Conservation (phyloP, 371 early-diverging fungal genomes). For the Mortierella sp. region DNA sequence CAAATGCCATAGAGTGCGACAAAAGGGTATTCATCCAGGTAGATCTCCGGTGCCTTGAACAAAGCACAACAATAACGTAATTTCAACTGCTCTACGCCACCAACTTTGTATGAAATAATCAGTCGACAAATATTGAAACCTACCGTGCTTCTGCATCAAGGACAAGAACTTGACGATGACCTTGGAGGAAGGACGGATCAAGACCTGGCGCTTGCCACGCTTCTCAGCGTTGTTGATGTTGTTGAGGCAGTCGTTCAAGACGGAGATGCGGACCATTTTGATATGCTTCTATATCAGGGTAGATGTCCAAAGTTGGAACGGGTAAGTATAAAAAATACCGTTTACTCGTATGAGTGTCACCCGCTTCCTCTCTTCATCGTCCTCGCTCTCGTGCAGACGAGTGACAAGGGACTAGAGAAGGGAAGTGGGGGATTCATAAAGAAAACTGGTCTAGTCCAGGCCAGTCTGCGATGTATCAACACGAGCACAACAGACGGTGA, state of each 20-base stretch:
- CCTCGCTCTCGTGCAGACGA: background rate
- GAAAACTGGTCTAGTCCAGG: conserved; percentile 15
- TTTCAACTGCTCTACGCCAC: background rate
- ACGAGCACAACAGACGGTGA: background rate
- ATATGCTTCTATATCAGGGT: conserved; percentile 16
- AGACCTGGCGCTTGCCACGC: conserved; percentile 98
- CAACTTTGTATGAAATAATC: background rate
- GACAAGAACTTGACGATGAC: conserved; percentile 98
- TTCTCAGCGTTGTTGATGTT: conserved; percentile 99
- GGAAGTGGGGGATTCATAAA: conserved; percentile 15
- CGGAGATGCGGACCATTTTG: conserved; percentile 89
- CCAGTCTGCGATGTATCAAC: conserved; percentile 21
- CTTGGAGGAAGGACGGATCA: conserved; percentile 97
- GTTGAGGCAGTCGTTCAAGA: conserved; percentile 95
- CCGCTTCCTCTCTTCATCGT: conserved; percentile 12
- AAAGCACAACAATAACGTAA: background rate
- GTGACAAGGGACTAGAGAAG: conserved; percentile 14
- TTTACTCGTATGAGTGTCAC: conserved; percentile 22
- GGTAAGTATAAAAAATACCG: conserved; percentile 7
- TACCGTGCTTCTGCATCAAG: conserved; percentile 99
- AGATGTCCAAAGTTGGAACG: background rate
- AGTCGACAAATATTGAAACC: conserved; percentile 27
- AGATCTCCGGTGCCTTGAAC: background rate
- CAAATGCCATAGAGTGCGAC: conserved; percentile 2
- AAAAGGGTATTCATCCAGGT: conserved; percentile 3